Evolutionary conservation across 805 yeast species (phyloP).

Genomic region (Suhomyces sp.): DNA sequence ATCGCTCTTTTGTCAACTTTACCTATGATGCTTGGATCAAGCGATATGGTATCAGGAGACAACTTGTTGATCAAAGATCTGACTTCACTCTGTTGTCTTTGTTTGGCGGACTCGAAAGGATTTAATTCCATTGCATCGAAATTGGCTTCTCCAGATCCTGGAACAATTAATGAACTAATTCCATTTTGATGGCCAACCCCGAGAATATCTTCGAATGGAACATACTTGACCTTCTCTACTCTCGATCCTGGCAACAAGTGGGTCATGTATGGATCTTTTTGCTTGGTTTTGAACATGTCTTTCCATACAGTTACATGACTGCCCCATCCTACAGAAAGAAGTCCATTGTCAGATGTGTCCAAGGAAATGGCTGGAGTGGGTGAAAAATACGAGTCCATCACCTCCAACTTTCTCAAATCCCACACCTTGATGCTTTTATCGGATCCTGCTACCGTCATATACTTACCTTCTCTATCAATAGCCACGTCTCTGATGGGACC

Average conservation of each 20-base stretch:
- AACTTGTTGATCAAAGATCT: conserved; percentile 80
- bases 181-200: conserved; percentile 74
- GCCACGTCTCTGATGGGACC: conserved; percentile 89
- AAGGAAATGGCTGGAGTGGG: conserved; percentile 86
- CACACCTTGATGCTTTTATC: conserved; percentile 84
- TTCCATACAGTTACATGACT: conserved; percentile 95
- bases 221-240: conserved; percentile 65
- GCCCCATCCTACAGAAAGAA: conserved; percentile 90
- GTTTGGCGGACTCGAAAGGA: conserved; percentile 88
- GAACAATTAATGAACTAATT: conserved; percentile 63
- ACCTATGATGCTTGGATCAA: conserved; percentile 89
- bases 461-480: conserved; percentile 84
- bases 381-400: conserved; percentile 62
- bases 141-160: conserved; percentile 98
- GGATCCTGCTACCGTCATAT: conserved; percentile 91
- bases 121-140: conserved; percentile 90
- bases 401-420: conserved; percentile 86
- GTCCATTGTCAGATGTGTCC: conserved; percentile 82
- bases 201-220: conserved; percentile 95
- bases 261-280: conserved; percentile 86
- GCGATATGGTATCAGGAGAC: conserved; percentile 85
- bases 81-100: conserved; percentile 92
- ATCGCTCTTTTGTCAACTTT: conserved; percentile 71
- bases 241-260: conserved; percentile 79
- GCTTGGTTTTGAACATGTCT: conserved; percentile 68